A percentile compares a stretch with the other conserved stretches of the same genome.
phyloP scores from a whole-genome alignment of 1,139 yeast genomes.

The Taphrina pruni region DNA sequence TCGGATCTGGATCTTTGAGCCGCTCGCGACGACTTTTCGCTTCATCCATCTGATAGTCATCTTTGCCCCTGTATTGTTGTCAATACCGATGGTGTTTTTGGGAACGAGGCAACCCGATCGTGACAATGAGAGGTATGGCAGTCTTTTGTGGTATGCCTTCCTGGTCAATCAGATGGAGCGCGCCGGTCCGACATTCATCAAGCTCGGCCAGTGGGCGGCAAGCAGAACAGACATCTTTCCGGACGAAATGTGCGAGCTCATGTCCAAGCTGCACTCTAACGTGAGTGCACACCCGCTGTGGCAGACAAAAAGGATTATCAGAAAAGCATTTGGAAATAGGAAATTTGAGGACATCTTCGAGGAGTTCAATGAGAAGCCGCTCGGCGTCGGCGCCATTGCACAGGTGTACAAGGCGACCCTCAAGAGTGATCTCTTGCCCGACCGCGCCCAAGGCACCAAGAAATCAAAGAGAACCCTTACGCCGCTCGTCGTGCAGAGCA shows the following conservation, averaged over 20 bases:
- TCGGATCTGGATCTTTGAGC: slow-evolving; percentile 57
- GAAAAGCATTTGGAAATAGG: slow-evolving; percentile 65
- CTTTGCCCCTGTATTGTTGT: slow-evolving; percentile 71
- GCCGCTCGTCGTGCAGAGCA: slow-evolving; percentile 34
- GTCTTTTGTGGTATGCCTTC: slow-evolving; percentile 71
- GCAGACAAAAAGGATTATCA: slow-evolving; percentile 65
- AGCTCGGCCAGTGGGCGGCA: slow-evolving; percentile 99
- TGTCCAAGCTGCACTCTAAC: slow-evolving; percentile 79
- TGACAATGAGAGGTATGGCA: slow-evolving; percentile 61
- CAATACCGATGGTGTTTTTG: slow-evolving; percentile 69
- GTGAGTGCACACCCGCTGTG: slow-evolving; percentile 73
- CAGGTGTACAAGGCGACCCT: slow-evolving; percentile 81
- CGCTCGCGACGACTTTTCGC: slow-evolving; percentile 68
- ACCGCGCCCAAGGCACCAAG: slow-evolving; percentile 7
- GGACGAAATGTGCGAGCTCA: slow-evolving; percentile 73
- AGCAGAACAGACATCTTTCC: slow-evolving; percentile 96
- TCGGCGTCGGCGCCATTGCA: slow-evolving; percentile 97
- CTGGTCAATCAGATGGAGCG: slow-evolving; percentile 73
- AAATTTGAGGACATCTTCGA: slow-evolving; percentile 78
- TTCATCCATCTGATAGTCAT: slow-evolving; percentile 69
- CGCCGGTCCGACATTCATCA: slow-evolving; percentile 94
- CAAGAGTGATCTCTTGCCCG: slow-evolving; percentile 42
- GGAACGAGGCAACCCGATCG: slow-evolving; percentile 57
- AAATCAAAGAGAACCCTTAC: slow-evolving; percentile 23
- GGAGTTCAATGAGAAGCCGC: slow-evolving; percentile 73